phyloP scores from a whole-genome alignment of 2,329 filamentous ascomycete genomes.

The Juglanconis sp. region DNA sequence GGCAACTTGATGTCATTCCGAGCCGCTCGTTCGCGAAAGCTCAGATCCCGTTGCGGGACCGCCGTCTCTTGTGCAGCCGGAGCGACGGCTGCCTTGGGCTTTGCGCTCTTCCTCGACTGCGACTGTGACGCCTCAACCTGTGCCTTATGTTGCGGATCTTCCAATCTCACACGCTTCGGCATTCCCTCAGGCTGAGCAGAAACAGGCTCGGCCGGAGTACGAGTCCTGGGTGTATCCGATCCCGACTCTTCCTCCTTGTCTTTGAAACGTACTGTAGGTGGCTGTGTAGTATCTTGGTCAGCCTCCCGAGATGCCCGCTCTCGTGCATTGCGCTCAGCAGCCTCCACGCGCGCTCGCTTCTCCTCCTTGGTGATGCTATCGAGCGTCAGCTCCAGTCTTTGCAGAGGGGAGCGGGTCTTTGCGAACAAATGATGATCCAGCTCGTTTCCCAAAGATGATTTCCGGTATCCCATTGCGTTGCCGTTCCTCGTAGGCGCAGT shows the following conservation, averaged over 20 bases:
- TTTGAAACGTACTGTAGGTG: constrained; percentile 32
- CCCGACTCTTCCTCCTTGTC: constrained; percentile 27
- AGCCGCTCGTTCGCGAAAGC: constrained; percentile 57
- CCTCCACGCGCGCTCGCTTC: constrained; percentile 78
- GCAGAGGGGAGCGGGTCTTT: constrained; percentile 81
- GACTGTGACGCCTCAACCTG: constrained; percentile 25
- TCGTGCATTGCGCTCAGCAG: constrained; percentile 72
- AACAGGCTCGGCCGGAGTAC: constrained; percentile 22
- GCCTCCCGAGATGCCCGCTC: constrained; percentile 48
- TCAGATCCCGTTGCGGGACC: constrained; percentile 53
- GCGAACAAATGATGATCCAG: constrained; percentile 60
- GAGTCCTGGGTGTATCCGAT: constrained; percentile 19
- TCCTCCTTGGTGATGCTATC: constrained; percentile 95
- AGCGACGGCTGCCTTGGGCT: constrained; percentile 24
- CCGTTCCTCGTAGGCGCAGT: constrained; percentile 23
- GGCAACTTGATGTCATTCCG: constrained; percentile 39
- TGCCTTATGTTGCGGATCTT: constrained; percentile 30
- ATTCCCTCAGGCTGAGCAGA: constrained; percentile 24
- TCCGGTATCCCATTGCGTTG: constrained; percentile 29
- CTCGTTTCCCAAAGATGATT: constrained; percentile 35
- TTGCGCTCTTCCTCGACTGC: constrained; percentile 23
- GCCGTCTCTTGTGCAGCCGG: constrained; percentile 27
- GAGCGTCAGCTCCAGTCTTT: constrained; percentile 87
- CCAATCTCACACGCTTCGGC: constrained; percentile 19
- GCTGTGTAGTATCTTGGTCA: constrained; percentile 20